Evolutionary conservation across 2,329 filamentous ascomycete genomes (phyloP), one percentile per base, ranked within the genome.

Genomic region (Aureobasidium sp.): DNA sequence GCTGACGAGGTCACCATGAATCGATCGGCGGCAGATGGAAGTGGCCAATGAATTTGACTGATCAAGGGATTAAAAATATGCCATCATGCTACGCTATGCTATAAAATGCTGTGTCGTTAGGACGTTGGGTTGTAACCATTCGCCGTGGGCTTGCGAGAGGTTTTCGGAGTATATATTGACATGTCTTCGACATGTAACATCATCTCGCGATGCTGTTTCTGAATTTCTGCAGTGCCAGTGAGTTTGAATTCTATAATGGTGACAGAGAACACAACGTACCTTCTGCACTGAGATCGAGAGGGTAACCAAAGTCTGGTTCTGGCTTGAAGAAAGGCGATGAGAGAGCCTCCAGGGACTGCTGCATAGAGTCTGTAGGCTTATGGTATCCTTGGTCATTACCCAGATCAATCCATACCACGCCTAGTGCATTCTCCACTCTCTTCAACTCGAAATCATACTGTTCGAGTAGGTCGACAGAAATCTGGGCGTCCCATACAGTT

Each of bases 381-480:
- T 72, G 70, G 13, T 66, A 64, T 3, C 70, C 70, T 34, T 67
- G 60, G 16, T 64, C 67, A 36, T 64, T 64, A n/a, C 53, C 37
- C 13, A 47, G 32, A n/a, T 32, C 58, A 39, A 45, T 59, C 72
- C 72, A 74, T 10, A 59, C 58, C 5, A 74, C 66, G 1, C 71
- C 70, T 30, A 74, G 59, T 0, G 69, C 71, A 10, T 61, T 42
- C 59, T 74, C 72, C 16, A 73, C 71, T 41, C 64, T 65, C 1
- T 34, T 30, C 27, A 74, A 39, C n/a, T 73, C 71, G 7, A 41
- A 48, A 9, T 68, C 69, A 29, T 69, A 72, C 32, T 71, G 71
- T 27, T 63, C 41, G 30, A 70, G 36, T 64, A 73, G 62, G 25
- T 64, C 70, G 3, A 64, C 41, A 5, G 63, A 63, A 13, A 72